Base-by-base conservation (phyloP, 371 early-diverging fungal species). In the Mortierella sp. region DNA sequence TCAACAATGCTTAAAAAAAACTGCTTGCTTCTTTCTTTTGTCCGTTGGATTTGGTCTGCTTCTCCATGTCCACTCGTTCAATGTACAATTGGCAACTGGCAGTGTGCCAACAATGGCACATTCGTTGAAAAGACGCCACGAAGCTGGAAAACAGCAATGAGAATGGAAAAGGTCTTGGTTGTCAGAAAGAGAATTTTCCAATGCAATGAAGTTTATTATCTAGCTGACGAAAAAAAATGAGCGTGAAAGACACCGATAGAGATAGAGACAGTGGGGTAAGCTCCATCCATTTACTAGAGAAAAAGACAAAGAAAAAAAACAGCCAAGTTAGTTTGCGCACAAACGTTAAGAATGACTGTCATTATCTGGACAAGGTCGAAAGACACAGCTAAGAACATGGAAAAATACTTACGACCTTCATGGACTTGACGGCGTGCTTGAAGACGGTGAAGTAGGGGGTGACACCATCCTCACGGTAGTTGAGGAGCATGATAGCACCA, bases 371-470 rank as follows among this genome's bases (percentile, higher is more conserved):
- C 50, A 50, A 14, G 11, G 2, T 50, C 50, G 16, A 55, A 55
- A n/a, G 9, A 55, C 8, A 6, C 8, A 21, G n/a, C n/a, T 24
- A n/a, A n/a, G 55, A n/a, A 55, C 24, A 79, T 44, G 31, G 54
- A 52, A 34, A 55, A 55, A n/a, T 28, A 80, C 87, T 82, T 90
- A 90, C 90, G 74, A 96, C 91, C 94, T 98, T 98, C 90, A 91
- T 88, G 63, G 82, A 82, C 90, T 92, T 94, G 84, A 98, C 92
- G 90, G 96, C 97, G 89, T 97, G 96, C 93, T 94, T 96, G 95
- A 96, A 97, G 94, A 96, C 96, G 80, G 95, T 95, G 88, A 97
- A 92, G 95, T 90, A 98, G 75, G 98, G 98, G 60, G 98, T 97
- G 80, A 93, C 81, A 90, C 97, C 97, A 89, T 97, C 97, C 90